Conservation (phyloP, 2,329 filamentous ascomycete species). For the Fusarium sp. region DNA sequence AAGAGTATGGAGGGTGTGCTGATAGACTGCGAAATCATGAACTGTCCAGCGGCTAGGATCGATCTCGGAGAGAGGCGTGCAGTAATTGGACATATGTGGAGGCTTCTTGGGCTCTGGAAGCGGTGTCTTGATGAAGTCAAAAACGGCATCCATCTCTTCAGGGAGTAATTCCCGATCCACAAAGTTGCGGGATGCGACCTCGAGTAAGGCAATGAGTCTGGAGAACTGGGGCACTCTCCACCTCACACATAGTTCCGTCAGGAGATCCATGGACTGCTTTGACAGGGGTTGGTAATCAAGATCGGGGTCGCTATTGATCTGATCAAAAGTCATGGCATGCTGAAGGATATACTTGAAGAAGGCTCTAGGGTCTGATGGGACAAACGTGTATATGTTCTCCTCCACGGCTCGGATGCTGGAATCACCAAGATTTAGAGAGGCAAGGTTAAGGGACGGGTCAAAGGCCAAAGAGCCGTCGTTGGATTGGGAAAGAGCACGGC, state of each 20-base stretch:
- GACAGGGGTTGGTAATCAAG: constrained; percentile 73
- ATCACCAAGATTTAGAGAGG: constrained; percentile 75
- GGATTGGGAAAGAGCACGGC: constrained; percentile 65
- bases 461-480: constrained; percentile 62
- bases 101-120: constrained; percentile 76
- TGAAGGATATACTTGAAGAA: constrained; percentile 89
- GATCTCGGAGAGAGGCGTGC: constrained; percentile 68
- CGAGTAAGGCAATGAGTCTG: constrained; percentile 84
- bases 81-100: constrained; percentile 68
- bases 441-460: constrained; percentile 79
- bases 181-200: constrained; percentile 89
- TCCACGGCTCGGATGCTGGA: constrained; percentile 69
- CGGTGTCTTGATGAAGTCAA: constrained; percentile 85
- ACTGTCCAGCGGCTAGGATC: constrained; percentile 77
- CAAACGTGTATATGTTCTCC: constrained; percentile 86
- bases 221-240: constrained; percentile 93
- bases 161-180: constrained; percentile 85
- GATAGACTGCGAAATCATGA: constrained; percentile 79
- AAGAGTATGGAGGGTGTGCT: constrained; percentile 80
- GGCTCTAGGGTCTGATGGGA: constrained; percentile 85
- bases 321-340: constrained; percentile 79
- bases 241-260: constrained; percentile 87
- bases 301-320: constrained; percentile 68
- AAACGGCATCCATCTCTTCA: constrained; percentile 86
- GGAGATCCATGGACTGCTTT: constrained; percentile 83